phyloP scores from a whole-genome alignment of 345 rosid genomes.

The Mangifera indica region DNA sequence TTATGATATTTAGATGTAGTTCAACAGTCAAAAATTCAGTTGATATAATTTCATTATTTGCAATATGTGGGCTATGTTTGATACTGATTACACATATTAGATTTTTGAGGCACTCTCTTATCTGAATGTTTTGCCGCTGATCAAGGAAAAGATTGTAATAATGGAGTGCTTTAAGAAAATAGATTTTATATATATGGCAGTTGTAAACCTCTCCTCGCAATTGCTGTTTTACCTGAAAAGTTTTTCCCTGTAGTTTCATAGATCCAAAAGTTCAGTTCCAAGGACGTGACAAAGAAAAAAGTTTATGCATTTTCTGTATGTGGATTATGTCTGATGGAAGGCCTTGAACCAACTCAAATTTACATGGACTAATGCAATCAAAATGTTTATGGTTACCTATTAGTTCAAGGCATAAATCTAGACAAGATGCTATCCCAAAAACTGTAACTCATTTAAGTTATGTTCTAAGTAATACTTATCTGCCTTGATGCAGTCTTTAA shows the following conservation, averaged over 20 bases:
- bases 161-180: not conserved
- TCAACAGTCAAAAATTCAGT: not conserved
- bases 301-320: not conserved
- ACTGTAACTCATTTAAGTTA: not conserved
- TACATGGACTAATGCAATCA: not conserved
- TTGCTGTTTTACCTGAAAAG: not conserved
- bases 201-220: not conserved
- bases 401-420: not conserved
- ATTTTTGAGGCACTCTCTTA: not conserved
- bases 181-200: not conserved
- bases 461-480: not conserved
- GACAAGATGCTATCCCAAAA: not conserved
- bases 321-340: not conserved
- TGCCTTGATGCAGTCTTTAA: not conserved
- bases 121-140: not conserved
- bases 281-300: not conserved
- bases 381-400: not conserved
- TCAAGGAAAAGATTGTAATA: not conserved
- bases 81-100: not conserved
- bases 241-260: not conserved
- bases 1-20: not conserved
- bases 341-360: not conserved
- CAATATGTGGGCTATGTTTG: not conserved
- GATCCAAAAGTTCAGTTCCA: not conserved
- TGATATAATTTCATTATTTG: not conserved